Percentiles rank a stretch among this genome's conserved stretches.
These are phyloP conservation scores for Puya raimondii DNA, from an alignment of 176 grass and related monocot species.

Conservation along the genomic window DNA sequence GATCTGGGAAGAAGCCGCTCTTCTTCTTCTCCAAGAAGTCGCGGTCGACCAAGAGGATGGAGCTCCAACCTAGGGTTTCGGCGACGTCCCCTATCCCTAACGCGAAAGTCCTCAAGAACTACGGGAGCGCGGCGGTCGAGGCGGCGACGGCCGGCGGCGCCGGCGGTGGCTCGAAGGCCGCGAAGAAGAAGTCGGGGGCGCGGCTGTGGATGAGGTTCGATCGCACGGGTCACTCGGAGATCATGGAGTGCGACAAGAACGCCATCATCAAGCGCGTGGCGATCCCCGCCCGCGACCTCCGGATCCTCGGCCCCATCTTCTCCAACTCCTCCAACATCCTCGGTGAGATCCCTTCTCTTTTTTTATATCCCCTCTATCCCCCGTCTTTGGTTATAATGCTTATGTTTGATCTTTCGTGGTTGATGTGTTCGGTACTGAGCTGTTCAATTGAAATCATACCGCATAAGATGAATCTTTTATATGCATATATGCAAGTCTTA, in stretches of 20 bases:
- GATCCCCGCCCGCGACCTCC: constrained; percentile 63
- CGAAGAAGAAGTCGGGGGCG: constrained; percentile 71
- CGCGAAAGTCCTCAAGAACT: not conserved
- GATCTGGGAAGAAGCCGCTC: constrained; percentile 56
- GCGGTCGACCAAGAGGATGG: constrained; percentile 11
- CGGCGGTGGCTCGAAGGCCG: constrained; percentile 21
- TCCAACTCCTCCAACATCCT: constrained; percentile 95
- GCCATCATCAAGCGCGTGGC: constrained; percentile 57
- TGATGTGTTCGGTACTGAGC: not conserved
- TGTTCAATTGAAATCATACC: no score
- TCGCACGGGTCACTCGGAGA: constrained; percentile 58
- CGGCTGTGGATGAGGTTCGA: constrained; percentile 82
- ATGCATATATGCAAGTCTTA: no score
- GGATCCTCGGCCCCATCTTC: constrained; percentile 85
- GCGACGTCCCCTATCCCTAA: not conserved
- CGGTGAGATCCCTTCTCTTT: constrained; percentile 32
- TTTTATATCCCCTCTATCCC: not conserved
- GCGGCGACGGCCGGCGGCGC: not conserved
- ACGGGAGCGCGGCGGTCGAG: not conserved
- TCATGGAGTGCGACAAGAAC: constrained; percentile 79
- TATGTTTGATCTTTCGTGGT: not conserved
- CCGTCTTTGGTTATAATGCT: not conserved
- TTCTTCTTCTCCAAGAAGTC: constrained; percentile 44
- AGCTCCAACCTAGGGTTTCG: not conserved
- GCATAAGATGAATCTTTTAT: no score